Percentiles rank a stretch among this genome's conserved stretches.
Conservation (phyloP, 169 alveolate species). For the Toxoplasma gondii region DNA sequence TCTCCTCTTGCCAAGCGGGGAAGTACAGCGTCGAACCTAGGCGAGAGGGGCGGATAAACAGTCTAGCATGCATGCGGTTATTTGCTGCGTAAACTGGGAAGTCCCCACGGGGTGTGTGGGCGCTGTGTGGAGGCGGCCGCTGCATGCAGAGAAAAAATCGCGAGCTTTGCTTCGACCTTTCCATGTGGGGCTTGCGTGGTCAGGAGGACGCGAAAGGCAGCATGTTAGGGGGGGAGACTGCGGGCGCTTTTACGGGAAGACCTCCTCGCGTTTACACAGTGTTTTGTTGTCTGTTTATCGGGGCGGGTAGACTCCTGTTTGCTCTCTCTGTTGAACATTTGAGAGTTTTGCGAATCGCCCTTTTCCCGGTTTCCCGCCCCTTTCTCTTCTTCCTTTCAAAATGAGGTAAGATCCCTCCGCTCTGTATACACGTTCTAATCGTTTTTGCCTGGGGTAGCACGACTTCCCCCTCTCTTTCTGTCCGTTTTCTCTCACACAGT, state of each 20-base stretch:
- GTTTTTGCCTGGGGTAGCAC: no score
- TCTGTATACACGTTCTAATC: background rate
- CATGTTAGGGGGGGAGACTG: background rate
- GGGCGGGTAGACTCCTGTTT: slow-evolving; percentile 2
- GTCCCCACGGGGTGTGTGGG: background rate
- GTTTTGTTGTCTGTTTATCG: background rate
- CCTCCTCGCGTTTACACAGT: background rate
- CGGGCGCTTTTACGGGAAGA: background rate
- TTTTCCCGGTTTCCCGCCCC: background rate
- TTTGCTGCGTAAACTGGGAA: background rate
- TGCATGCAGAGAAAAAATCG: background rate
- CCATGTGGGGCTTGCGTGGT: background rate
- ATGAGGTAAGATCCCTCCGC: background rate
- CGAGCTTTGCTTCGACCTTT: background rate
- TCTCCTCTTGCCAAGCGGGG: background rate
- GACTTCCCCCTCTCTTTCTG: no score
- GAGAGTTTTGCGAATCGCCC: background rate
- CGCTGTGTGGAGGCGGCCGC: background rate
- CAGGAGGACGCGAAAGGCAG: background rate
- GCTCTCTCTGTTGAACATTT: background rate
- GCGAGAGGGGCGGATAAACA: background rate
- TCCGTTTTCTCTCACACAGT: no score
- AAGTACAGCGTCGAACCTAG: background rate
- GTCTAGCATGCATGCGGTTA: background rate
- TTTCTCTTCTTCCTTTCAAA: background rate